A percentile compares a stretch with the other conserved stretches of the same genome.
These are phyloP conservation scores for Venturia aucupariae DNA, from an alignment of 2,329 filamentous ascomycete species.

Conservation along the genomic window DNA sequence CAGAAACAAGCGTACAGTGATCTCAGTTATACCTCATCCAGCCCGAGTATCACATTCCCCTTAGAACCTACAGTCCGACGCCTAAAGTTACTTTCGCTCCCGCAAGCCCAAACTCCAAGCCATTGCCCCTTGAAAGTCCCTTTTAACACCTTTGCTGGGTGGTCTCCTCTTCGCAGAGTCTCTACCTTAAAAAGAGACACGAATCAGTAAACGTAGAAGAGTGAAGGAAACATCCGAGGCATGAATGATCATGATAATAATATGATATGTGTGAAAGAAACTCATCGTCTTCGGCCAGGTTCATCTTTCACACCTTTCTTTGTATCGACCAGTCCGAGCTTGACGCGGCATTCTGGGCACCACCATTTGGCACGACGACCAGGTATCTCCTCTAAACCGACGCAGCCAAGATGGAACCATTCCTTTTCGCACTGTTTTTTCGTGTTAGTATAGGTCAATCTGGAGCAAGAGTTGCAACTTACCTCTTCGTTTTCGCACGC, in stretches of 20 bases:
- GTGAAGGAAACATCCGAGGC: neutral
- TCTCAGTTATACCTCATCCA: neutral
- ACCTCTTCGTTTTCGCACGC: slow-evolving; percentile 71
- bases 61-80: neutral
- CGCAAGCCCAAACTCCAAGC: slow-evolving; percentile 4
- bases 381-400: slow-evolving; percentile 59
- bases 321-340: slow-evolving; percentile 19
- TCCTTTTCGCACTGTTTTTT: slow-evolving; percentile 62
- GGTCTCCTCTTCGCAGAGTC: slow-evolving; percentile 4
- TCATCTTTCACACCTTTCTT: slow-evolving; percentile 8
- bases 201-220: neutral
- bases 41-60: neutral
- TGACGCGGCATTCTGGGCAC: slow-evolving; percentile 36
- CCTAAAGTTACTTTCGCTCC: neutral
- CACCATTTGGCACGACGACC: slow-evolving; percentile 74
- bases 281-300: slow-evolving; percentile 1
- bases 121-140: neutral
- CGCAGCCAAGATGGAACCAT: slow-evolving; percentile 78
- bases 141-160: neutral
- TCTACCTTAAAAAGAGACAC: slow-evolving; percentile 4
- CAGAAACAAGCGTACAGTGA: neutral
- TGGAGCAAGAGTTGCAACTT: slow-evolving; percentile 29
- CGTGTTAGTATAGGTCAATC: slow-evolving; percentile 14
- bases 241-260: neutral
- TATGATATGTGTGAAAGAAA: neutral